Conservation (phyloP, 148 eudicot genomes). For the Agrostemma githago region DNA sequence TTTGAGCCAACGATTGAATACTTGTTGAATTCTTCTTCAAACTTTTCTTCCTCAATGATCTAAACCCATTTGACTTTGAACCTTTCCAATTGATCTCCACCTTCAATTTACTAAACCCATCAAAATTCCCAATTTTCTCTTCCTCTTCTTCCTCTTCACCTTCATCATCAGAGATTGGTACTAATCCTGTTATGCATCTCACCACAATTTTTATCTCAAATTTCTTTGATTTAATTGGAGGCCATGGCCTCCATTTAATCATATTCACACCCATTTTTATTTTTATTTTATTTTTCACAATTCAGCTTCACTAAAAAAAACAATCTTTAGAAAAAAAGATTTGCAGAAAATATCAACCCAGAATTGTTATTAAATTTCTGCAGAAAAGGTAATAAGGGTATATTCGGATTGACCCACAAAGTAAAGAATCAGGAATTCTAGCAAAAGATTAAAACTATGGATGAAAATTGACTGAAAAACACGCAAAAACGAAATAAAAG, state of each 20-base stretch:
- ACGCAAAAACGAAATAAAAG: not conserved
- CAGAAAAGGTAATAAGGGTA: not conserved
- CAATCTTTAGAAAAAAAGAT: not conserved
- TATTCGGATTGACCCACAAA: not conserved
- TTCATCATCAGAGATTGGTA: slow-evolving; percentile 6
- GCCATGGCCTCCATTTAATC: slow-evolving; percentile 80
- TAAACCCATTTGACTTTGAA: slow-evolving; percentile 45
- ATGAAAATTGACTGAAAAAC: not conserved
- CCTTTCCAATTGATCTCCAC: slow-evolving; percentile 82
- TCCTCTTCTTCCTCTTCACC: slow-evolving; percentile 16
- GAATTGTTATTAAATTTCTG: too few species aligned
- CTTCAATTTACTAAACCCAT: slow-evolving; percentile 27
- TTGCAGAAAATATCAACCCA: not conserved
- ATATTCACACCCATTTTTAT: slow-evolving; percentile 48
- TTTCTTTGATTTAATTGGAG: slow-evolving; percentile 37
- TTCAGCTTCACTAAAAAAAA: too few species aligned
- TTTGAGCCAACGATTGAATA: slow-evolving; percentile 32
- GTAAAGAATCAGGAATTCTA: not conserved
- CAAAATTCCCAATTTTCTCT: not conserved
- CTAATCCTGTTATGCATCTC: slow-evolving; percentile 35
- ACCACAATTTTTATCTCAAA: slow-evolving; percentile 47
- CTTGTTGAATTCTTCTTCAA: slow-evolving; percentile 47
- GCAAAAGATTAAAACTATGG: not conserved
- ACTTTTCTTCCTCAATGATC: slow-evolving; percentile 39
- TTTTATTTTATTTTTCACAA: too few species aligned